A percentile compares a stretch with the other conserved stretches of the same genome.
Conservation (phyloP, 2,329 filamentous ascomycete species). For the Aspergillus sp. region DNA sequence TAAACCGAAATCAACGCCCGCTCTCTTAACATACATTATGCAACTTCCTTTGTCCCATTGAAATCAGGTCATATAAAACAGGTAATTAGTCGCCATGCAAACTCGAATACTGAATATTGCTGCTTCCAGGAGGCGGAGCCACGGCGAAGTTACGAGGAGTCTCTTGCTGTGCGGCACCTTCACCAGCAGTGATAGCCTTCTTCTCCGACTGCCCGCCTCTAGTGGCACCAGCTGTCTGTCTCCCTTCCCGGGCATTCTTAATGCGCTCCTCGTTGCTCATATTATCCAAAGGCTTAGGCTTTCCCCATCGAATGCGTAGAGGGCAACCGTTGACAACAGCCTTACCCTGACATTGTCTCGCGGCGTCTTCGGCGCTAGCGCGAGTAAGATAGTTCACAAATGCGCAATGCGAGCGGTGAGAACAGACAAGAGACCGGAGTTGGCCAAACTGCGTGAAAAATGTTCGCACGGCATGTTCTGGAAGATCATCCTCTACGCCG, state of each 20-base stretch:
- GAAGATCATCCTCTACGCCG: constrained; percentile 90
- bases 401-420: constrained; percentile 93
- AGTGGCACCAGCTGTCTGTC: constrained; percentile 50
- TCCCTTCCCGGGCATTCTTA: constrained; percentile 72
- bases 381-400: constrained; percentile 91
- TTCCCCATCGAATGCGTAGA: constrained; percentile 82
- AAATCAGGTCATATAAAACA: constrained; percentile 4
- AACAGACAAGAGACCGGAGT: constrained; percentile 87
- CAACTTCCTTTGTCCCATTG: constrained; percentile 19
- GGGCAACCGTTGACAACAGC: constrained; percentile 89
- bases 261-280: constrained; percentile 81
- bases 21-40: constrained; percentile 23
- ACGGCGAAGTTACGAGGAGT: constrained; percentile 43
- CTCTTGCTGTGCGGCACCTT: constrained; percentile 35
- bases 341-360: constrained; percentile 75
- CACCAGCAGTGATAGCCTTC: constrained; percentile 31
- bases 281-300: constrained; percentile 82
- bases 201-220: constrained; percentile 33
- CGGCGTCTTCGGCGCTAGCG: constrained; percentile 77
- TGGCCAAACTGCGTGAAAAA: constrained; percentile 87
- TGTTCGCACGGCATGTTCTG: constrained; percentile 81
- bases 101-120: constrained; percentile 77
- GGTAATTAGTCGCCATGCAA: constrained; percentile 65
- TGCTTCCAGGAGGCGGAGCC: constrained; percentile 71
- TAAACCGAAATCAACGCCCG: constrained; percentile 26